Conservation (phyloP, 1,284 basidiomycete species). For the Macrocybe sp. region DNA sequence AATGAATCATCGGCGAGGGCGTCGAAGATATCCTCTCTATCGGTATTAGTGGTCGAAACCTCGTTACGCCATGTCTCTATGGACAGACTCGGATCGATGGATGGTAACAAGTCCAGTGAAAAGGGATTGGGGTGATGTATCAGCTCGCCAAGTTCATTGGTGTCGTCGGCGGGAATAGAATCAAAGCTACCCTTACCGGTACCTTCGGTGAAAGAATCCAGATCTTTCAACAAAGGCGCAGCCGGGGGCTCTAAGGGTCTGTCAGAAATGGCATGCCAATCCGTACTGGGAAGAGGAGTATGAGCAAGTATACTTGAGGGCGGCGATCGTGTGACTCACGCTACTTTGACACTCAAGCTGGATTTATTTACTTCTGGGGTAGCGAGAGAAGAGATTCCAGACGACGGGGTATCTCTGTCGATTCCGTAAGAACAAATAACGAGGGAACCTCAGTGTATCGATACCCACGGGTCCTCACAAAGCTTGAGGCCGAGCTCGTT, state of each 20-base stretch:
- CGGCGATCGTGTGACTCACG: no score
- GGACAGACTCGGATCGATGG: slow-evolving; percentile 12
- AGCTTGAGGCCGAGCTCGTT: slow-evolving; percentile 6
- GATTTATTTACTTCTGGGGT: no score
- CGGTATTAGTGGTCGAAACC: slow-evolving; percentile 10
- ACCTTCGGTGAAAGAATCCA: slow-evolving; percentile 52
- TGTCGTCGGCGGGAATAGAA: slow-evolving; percentile 30
- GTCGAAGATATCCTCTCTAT: slow-evolving; percentile 1
- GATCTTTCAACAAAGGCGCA: slow-evolving; percentile 44
- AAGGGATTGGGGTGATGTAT: slow-evolving; percentile 17
- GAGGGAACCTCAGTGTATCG: not conserved
- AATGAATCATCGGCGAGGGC: not conserved
- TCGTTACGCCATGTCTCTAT: slow-evolving; percentile 25
- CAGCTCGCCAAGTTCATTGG: slow-evolving; percentile 20
- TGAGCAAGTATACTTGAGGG: no score
- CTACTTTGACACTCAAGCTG: no score
- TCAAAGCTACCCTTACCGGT: slow-evolving; percentile 46
- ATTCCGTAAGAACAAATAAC: not conserved
- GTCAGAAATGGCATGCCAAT: slow-evolving; percentile 1
- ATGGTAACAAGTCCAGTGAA: slow-evolving; percentile 23
- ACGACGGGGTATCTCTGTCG: not conserved
- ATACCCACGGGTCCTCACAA: slow-evolving; percentile 2
- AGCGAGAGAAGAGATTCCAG: not conserved
- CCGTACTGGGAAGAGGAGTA: not conserved
- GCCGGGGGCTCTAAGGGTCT: slow-evolving; percentile 20